Percentiles rank a stretch among this genome's conserved stretches.
phyloP scores from a whole-genome alignment of 2,329 filamentous ascomycete genomes.

The Rasamsonia emersonii region DNA sequence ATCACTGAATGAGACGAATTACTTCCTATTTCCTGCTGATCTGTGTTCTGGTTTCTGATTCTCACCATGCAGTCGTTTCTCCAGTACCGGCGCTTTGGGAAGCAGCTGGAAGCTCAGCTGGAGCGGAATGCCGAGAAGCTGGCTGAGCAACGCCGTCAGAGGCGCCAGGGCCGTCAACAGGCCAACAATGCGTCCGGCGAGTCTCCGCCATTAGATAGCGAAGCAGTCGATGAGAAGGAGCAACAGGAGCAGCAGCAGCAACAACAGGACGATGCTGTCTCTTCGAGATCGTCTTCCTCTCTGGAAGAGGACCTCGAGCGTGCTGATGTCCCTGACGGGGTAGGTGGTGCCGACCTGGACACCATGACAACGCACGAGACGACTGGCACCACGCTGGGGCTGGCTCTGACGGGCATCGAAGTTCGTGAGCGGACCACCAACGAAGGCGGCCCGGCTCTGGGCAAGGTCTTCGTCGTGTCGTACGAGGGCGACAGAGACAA shows the following conservation, averaged over 20 bases:
- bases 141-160: constrained; percentile 11
- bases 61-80: constrained; percentile 18
- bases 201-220: constrained; percentile 1
- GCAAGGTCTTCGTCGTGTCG: constrained; percentile 32
- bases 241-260: constrained; percentile 4
- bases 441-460: constrained; percentile 17
- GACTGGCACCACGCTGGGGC: constrained; percentile 14
- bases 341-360: constrained; percentile 9
- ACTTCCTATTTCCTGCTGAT: constrained; percentile 7
- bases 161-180: constrained; percentile 11
- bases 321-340: constrained; percentile 8
- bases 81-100: constrained; percentile 18
- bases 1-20: too few species aligned
- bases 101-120: constrained; percentile 15
- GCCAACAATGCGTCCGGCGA: constrained; percentile 4
- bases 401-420: constrained; percentile 17
- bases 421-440: constrained; percentile 12
- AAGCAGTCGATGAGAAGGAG: constrained; percentile 1
- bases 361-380: constrained; percentile 12
- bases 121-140: constrained; percentile 10
- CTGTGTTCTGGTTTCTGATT: constrained; percentile 9
- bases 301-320: constrained; percentile 7
- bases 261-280: constrained; percentile 1
- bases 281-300: constrained; percentile 4
- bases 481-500: constrained; percentile 34